A percentile compares a stretch with the other conserved stretches of the same genome.
phyloP scores from a whole-genome alignment of 768 basidiomycete species.

The Termitomyces sp. region DNA sequence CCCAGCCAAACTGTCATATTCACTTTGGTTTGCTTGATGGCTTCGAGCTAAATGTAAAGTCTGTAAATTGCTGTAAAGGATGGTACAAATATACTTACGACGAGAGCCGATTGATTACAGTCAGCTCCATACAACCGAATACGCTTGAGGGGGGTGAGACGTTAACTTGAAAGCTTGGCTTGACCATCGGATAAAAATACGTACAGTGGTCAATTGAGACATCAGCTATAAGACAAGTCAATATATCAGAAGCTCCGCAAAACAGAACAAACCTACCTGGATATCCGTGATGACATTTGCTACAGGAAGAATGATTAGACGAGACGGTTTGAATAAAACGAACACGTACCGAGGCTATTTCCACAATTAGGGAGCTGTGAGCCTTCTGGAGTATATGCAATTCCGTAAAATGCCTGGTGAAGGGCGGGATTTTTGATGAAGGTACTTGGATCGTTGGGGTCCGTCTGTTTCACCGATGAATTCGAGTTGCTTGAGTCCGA shows the following conservation, averaged over 20 bases:
- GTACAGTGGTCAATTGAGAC: conserved; percentile 76
- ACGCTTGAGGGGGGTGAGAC: conserved; percentile 32
- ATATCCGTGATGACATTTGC: conserved; percentile 66
- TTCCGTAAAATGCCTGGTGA: conserved; percentile 75
- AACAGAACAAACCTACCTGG: conserved; percentile 42
- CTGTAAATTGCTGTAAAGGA: neutral
- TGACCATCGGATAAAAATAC: neutral
- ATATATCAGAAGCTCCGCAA: neutral
- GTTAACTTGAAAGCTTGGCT: conserved; percentile 7
- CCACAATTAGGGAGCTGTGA: conserved; percentile 73
- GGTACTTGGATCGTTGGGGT: conserved; percentile 68
- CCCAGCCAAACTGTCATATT: conserved; percentile 79
- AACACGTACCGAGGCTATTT: conserved; percentile 40
- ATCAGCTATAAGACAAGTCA: conserved; percentile 47
- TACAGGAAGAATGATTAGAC: conserved; percentile 13
- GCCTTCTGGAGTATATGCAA: conserved; percentile 83
- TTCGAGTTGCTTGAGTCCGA: conserved; percentile 11
- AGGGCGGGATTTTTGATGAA: conserved; percentile 70
- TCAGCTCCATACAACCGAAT: conserved; percentile 86
- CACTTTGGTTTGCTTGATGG: conserved; percentile 87
- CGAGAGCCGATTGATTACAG: conserved; percentile 78
- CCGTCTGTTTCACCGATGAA: conserved; percentile 22
- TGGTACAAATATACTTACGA: conserved; percentile 38
- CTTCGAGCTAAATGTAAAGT: conserved; percentile 56
- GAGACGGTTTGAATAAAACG: neutral